These are phyloP conservation scores for Chytridium lagenaria DNA, from an alignment of 371 early-diverging fungal species.

Conservation along the genomic window DNA sequence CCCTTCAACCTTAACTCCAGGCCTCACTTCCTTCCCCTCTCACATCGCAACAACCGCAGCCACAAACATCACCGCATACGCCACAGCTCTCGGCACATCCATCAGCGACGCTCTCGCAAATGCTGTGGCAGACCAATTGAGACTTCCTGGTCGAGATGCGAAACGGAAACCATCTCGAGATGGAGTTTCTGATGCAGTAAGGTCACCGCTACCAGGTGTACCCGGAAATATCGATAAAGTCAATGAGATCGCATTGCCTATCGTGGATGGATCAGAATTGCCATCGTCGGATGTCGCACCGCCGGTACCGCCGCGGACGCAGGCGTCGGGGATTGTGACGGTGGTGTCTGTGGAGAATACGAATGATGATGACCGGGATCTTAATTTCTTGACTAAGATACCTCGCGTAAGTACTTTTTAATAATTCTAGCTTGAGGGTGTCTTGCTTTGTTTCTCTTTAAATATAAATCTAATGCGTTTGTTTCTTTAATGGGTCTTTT, in stretches of 20 bases:
- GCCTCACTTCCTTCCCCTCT: neutral
- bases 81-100: slow-evolving; percentile 14
- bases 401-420: slow-evolving; percentile 26
- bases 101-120: slow-evolving; percentile 28
- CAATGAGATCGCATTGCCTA: neutral
- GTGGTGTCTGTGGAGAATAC: neutral
- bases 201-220: neutral
- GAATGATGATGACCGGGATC: slow-evolving; percentile 13
- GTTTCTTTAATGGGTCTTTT: too few relatives aligned
- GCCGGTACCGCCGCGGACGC: neutral
- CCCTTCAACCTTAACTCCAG: neutral
- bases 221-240: neutral
- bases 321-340: slow-evolving; percentile 19
- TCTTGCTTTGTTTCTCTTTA: neutral
- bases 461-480: too few relatives aligned
- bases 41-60: slow-evolving; percentile 2
- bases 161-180: neutral
- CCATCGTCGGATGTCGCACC: neutral
- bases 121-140: slow-evolving; percentile 29
- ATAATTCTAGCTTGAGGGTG: neutral
- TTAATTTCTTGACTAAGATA: slow-evolving; percentile 27
- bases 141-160: neutral
- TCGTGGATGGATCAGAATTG: neutral
- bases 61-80: slow-evolving; percentile 21
- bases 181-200: neutral